Evolutionary conservation across 495 filamentous ascomycete species (phyloP).

Genomic region (Penicillium mononematosum): DNA sequence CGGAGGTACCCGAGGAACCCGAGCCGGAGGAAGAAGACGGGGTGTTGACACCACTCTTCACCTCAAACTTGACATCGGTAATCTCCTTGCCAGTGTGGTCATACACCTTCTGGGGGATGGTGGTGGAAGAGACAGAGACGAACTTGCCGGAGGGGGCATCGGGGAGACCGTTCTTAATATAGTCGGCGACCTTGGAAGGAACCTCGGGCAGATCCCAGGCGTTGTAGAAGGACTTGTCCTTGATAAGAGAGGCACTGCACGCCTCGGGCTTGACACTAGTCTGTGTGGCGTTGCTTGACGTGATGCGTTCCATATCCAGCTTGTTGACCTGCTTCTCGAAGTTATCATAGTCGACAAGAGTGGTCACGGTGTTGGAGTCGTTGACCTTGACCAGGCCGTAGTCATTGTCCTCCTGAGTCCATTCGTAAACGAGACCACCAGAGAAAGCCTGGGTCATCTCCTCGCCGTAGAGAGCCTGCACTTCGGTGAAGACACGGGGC

Average conservation of each 20-base stretch:
- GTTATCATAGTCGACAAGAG: constrained; percentile 72
- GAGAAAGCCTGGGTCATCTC: constrained; percentile 78
- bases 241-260: constrained; percentile 65
- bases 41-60: constrained; percentile 45
- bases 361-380: constrained; percentile 58
- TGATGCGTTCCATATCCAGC: constrained; percentile 64
- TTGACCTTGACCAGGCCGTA: constrained; percentile 77
- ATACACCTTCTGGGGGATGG: constrained; percentile 54
- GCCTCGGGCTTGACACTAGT: constrained; percentile 51
- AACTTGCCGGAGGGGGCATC: constrained; percentile 56
- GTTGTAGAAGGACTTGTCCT: constrained; percentile 58
- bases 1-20: constrained; percentile 32
- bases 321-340: constrained; percentile 71
- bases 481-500: constrained; percentile 82
- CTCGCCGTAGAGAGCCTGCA: constrained; percentile 71
- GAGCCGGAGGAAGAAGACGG: constrained; percentile 20
- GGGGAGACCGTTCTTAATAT: constrained; percentile 54
- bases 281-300: constrained; percentile 55
- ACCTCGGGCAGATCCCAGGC: constrained; percentile 70
- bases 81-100: constrained; percentile 53
- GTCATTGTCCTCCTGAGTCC: constrained; percentile 73
- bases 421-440: constrained; percentile 89
- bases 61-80: constrained; percentile 51
- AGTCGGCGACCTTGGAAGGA: constrained; percentile 50
- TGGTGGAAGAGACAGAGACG: constrained; percentile 53